These are phyloP conservation scores for Ettlia oleoabundans DNA, from an alignment of 139 green algal species.

Conservation along the genomic window DNA sequence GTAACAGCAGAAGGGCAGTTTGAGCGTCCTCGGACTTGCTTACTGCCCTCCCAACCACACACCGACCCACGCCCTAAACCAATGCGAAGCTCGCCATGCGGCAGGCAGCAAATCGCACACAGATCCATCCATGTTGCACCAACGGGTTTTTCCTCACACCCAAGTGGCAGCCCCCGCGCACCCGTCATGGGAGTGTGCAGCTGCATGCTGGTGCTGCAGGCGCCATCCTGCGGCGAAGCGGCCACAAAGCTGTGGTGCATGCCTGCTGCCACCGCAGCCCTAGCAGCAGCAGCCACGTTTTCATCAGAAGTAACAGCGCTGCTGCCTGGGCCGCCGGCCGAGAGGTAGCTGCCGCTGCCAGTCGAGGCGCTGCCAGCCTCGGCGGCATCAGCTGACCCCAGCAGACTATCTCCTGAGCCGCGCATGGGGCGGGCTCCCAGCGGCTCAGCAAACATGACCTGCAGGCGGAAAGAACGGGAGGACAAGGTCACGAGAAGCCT, in stretches of 20 bases:
- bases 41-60: too few species aligned
- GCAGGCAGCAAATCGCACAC: too few species aligned
- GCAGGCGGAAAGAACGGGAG: not conserved
- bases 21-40: too few species aligned
- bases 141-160: not conserved
- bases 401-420: constrained; percentile 10
- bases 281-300: constrained; percentile 9
- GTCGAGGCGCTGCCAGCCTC: not conserved
- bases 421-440: constrained; percentile 31
- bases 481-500: too few species aligned
- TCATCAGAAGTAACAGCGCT: not conserved
- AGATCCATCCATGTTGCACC: not conserved
- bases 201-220: constrained; percentile 37
- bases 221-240: constrained; percentile 13
- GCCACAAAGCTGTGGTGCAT: constrained; percentile 26
- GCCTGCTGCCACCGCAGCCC: constrained; percentile 8
- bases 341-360: not conserved
- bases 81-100: too few species aligned
- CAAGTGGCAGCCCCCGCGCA: not conserved
- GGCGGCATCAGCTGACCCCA: not conserved
- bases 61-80: too few species aligned
- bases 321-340: not conserved
- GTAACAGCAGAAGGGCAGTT: too few species aligned
- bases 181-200: constrained; percentile 36
- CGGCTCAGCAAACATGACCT: constrained; percentile 66